phyloP scores from a whole-genome alignment of 306 rosid species.

The Senna tora region DNA sequence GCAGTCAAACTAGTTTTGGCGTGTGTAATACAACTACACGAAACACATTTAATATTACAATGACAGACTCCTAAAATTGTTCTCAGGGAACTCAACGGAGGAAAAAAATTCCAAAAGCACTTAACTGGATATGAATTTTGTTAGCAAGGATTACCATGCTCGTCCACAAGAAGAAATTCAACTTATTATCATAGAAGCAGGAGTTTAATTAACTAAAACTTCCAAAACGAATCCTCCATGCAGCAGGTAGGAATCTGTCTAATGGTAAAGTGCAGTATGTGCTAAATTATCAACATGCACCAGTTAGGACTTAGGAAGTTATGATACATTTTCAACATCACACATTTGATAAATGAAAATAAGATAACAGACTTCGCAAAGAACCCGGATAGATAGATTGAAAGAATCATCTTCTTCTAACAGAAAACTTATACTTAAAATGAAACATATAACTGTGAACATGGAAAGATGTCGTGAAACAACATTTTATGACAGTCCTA shows the following conservation, averaged over 20 bases:
- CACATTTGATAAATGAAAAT: neutral
- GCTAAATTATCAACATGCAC: conserved; percentile 15
- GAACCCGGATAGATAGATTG: neutral
- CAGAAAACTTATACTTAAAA: neutral
- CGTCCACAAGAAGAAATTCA: conserved; percentile 20
- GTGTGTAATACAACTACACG: neutral
- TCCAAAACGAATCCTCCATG: neutral
- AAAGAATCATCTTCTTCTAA: neutral
- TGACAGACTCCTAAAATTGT: conserved; percentile 1
- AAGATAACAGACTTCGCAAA: neutral
- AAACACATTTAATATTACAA: conserved; percentile 7
- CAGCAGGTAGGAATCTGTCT: neutral
- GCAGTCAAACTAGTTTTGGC: neutral
- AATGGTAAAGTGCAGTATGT: neutral
- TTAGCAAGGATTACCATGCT: conserved; percentile 3
- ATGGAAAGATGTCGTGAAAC: no score
- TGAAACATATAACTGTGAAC: no score
- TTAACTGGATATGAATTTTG: conserved; percentile 6
- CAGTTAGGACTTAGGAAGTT: no score
- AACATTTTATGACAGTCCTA: no score
- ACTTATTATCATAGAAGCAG: neutral
- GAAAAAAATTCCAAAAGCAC: conserved; percentile 10
- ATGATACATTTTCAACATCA: neutral
- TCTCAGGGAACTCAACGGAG: neutral
- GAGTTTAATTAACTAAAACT: conserved; percentile 1